Evolutionary conservation across 306 rosid species (phyloP).

Genomic region (Cicer chorassanicum): DNA sequence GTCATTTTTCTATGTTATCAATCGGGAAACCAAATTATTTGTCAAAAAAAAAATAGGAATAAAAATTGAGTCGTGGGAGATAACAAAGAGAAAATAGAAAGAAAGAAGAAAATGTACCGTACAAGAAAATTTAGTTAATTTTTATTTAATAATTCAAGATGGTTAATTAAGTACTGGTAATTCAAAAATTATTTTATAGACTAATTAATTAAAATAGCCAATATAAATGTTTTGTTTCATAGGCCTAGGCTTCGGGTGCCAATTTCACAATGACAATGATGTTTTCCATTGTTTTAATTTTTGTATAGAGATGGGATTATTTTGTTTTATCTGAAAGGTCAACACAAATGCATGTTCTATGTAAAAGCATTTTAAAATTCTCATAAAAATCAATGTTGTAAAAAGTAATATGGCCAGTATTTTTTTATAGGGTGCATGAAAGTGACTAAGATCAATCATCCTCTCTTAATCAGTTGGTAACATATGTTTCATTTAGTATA

Average conservation of each 20-base stretch:
- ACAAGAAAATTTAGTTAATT: too few relatives aligned
- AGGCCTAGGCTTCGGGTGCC: neutral
- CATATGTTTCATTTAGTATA: too few relatives aligned
- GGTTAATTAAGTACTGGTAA: too few relatives aligned
- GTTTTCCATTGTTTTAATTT: neutral
- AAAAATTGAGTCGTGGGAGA: neutral
- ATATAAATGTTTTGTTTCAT: too few relatives aligned
- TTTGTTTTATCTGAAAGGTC: neutral
- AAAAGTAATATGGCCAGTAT: constrained; percentile 11
- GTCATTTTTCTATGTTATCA: constrained; percentile 18
- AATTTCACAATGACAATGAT: neutral
- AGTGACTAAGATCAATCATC: neutral
- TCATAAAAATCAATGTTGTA: neutral
- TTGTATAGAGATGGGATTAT: neutral
- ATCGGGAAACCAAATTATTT: neutral
- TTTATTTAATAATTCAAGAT: too few relatives aligned
- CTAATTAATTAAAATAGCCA: too few relatives aligned
- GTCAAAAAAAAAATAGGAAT: neutral
- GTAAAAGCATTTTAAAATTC: neutral
- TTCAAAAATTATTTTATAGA: too few relatives aligned
- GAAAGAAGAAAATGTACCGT: too few relatives aligned
- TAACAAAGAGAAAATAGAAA: neutral
- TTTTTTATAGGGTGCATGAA: constrained; percentile 12
- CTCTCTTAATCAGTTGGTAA: too few relatives aligned
- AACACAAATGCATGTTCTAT: constrained; percentile 14